Base-by-base conservation (phyloP, 2,329 filamentous ascomycete genomes). In the Sporothrix pallida region DNA sequence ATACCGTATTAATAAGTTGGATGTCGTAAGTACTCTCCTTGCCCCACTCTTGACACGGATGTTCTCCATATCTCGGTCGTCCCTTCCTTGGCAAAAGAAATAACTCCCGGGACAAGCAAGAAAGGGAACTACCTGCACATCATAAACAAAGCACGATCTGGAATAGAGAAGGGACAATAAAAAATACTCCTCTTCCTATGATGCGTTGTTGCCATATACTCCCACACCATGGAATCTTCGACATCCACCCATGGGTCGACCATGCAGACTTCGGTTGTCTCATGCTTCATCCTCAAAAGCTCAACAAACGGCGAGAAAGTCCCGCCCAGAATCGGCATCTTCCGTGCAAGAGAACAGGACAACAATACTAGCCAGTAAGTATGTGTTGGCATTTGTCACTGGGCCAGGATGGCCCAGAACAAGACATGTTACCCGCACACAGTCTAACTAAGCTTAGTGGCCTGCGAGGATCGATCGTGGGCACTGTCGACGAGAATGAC, bases 391-490 rank as follows among this genome's bases (percentile, higher is more conserved):
- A 26, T 26, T 26, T 26, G 23, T 26, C 23, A 26, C 23, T 26
- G 23, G 23, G 23, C 23, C 23, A 26, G 23, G 23, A 26, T 26
- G 23, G 23, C 23, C 23, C 23, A 26, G 23, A 26, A 20, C 17
- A 54, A 15, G 20, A 20, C 50, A 54, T 20, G 50, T n/a, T 5
- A 15, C 54, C 20, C 26, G 31, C 31, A 42, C 31, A 48, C 37
- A 46, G 13, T 23, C 9, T 46, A 23, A 48, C 7, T 42, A 44
- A 23, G 54, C 50, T 31, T 26, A 87, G 86, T 77, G 85, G 86
- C 78, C 89, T 86, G 78, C 85, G 89, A 69, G 89, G 88, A 0
- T 88, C 90, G 0, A 87, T 92, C 20, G 89, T 89, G 0, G 90
- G 90, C 52, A 86, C 84, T 72, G 87, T 92, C 70, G 87, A 91